Conservation (phyloP, 306 rosid genomes). For the Fragaria vesca region DNA sequence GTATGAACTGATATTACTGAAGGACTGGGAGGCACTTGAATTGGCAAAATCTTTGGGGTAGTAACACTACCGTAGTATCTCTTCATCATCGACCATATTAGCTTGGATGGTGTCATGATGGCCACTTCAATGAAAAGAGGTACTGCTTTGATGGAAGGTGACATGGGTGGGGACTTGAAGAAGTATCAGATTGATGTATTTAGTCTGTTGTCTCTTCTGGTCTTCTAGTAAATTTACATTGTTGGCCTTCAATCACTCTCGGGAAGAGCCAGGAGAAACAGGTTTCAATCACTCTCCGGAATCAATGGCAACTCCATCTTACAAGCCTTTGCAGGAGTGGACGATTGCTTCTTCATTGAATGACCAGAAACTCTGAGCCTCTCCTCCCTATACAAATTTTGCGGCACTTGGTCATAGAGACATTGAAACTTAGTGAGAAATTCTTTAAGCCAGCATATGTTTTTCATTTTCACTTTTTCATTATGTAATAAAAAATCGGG, state of each 20-base stretch:
- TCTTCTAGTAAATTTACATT: constrained; percentile 24
- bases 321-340: constrained; percentile 26
- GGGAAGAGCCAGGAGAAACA: constrained; percentile 49
- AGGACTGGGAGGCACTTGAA: constrained; percentile 50
- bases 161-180: too few species aligned
- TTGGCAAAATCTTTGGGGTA: constrained; percentile 47
- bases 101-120: constrained; percentile 27
- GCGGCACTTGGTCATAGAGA: background rate
- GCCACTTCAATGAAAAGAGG: too few species aligned
- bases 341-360: constrained; percentile 25
- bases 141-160: too few species aligned
- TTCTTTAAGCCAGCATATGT: background rate
- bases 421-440: too few species aligned
- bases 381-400: constrained; percentile 36
- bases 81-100: constrained; percentile 33
- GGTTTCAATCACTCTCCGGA: constrained; percentile 35
- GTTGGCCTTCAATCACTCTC: constrained; percentile 35
- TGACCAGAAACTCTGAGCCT: constrained; percentile 29
- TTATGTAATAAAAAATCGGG: background rate
- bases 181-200: too few species aligned
- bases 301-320: constrained; percentile 32
- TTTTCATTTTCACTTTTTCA: background rate
- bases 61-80: background rate
- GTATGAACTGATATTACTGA: constrained; percentile 35
- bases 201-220: too few species aligned